Evolutionary conservation across 1,139 yeast species (phyloP), one percentile per base, ranked within the genome.

Genomic region (Debaryomycetaceae sp.): DNA sequence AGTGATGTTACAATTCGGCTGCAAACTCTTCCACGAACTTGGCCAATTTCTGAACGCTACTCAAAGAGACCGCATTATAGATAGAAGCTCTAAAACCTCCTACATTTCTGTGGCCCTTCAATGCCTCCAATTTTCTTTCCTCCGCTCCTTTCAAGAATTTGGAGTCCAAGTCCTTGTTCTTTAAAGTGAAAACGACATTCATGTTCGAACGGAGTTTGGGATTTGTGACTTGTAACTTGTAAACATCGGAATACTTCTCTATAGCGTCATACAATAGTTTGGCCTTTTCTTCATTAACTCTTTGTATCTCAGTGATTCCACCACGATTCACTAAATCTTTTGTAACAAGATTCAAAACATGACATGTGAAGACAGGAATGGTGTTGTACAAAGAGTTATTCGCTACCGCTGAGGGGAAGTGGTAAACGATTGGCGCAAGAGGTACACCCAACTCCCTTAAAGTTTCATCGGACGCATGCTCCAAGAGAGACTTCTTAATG

Each of bases 81-180:
- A 90, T 74, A 11, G 97, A 90, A 20, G 96, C 93, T 66, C 99
- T 85, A 70, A 91, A 86, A 36, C 99, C 99, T 40, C 98, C 98
- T 40, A 93, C 98, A 7, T 97, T 87, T 64, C 99, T 81, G 64
- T 93, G 98, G 24, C 99, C 99, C 69, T 91, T 89, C 57, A 93
- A 75, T 4, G 97, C 98, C 11, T 81, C 70, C 51, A 91, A 72
- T 1, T 65, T 60, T 20, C 70, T 72, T 36, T 62, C 72, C 38
- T 68, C 78, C 24, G 79, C 81, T 42, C 75, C 81, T 49, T 79
- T 70, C 49, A 91, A 60, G 66, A 91, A 91, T 51, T 76, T 70
- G 4, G 76, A 75, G 58, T 90, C 97, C 45, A 81, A 64, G 2
- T 80, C 87, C 7, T 68, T 73, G 35, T 74, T 80, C 35, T 80